These are phyloP conservation scores for Penicillium cinerascens DNA, from an alignment of 495 filamentous ascomycete genomes.

Conservation along the genomic window DNA sequence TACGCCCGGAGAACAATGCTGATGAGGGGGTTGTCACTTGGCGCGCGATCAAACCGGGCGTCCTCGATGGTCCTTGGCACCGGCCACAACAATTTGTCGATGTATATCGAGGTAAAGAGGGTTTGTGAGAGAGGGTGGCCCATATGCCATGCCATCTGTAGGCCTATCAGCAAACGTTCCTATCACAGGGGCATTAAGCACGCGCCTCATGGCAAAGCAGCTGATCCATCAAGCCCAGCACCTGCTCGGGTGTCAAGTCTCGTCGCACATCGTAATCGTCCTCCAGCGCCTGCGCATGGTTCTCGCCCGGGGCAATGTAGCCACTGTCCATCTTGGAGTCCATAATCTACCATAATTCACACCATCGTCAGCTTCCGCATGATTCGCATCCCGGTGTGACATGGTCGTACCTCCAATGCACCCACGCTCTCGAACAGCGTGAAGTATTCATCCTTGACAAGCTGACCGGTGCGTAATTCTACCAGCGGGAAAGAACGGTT, in stretches of 20 bases:
- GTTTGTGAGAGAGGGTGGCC: conserved; percentile 94
- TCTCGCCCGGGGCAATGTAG: conserved; percentile 68
- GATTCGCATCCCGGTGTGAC: conserved; percentile 4
- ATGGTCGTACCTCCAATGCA: conserved; percentile 76
- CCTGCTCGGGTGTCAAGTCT: conserved; percentile 68
- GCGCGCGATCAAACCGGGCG: conserved; percentile 58
- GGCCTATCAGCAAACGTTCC: conserved; percentile 20
- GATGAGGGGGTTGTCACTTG: conserved; percentile 48
- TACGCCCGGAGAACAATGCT: conserved; percentile 76
- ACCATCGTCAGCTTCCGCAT: conserved; percentile 13
- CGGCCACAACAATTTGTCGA: conserved; percentile 78
- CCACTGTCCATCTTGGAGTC: conserved; percentile 98
- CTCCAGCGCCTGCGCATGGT: conserved; percentile 56
- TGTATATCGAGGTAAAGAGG: conserved; percentile 88
- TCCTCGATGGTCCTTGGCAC: conserved; percentile 63
- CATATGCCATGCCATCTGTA: conserved; percentile 92
- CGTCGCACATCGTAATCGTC: conserved; percentile 78
- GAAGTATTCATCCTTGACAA: conserved; percentile 92
- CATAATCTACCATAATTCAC: conserved; percentile 68
- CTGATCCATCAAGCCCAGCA: conserved; percentile 92
- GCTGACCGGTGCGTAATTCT: conserved; percentile 75
- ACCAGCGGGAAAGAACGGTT: conserved; percentile 1
- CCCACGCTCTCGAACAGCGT: conserved; percentile 92
- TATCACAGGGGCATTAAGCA: background rate
- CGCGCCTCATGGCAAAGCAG: conserved; percentile 81